A percentile compares a stretch with the other conserved stretches of the same genome.
Evolutionary conservation across 2,329 filamentous ascomycete genomes (phyloP).

Genomic region (Curvularia hawaiiensis): DNA sequence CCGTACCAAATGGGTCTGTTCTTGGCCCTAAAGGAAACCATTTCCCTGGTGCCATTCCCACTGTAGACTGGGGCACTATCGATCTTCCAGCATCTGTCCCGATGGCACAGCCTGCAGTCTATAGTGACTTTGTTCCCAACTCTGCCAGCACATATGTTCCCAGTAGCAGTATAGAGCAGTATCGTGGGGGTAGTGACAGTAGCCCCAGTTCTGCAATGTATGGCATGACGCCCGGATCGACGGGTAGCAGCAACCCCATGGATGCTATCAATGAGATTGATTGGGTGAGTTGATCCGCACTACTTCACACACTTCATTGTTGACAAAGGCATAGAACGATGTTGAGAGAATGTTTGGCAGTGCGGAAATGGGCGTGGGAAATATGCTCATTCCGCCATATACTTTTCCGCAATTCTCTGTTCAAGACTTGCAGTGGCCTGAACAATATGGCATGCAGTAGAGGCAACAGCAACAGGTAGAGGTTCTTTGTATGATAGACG

Average conservation of each 20-base stretch:
- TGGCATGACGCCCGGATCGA: background rate
- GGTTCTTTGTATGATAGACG: too few species aligned
- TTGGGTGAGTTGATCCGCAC: constrained; percentile 60
- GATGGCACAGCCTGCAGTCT: constrained; percentile 9
- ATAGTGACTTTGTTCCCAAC: constrained; percentile 2
- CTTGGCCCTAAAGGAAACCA: constrained; percentile 8
- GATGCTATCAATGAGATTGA: constrained; percentile 60
- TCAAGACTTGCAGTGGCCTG: constrained; percentile 30
- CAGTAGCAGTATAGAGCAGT: background rate
- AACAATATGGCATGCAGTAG: background rate
- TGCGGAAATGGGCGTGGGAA: constrained; percentile 31
- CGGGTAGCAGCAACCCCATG: constrained; percentile 27
- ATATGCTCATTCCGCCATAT: constrained; percentile 44
- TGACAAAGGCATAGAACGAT: constrained; percentile 47
- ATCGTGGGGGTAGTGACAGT: constrained; percentile 7
- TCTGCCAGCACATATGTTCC: background rate
- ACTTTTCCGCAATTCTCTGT: constrained; percentile 40
- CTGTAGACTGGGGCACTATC: constrained; percentile 34
- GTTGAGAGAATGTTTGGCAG: constrained; percentile 53
- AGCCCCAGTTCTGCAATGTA: constrained; percentile 9
- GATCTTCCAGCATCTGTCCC: constrained; percentile 18
- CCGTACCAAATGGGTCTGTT: constrained; percentile 2
- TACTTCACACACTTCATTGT: background rate
- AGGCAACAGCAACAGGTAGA: background rate
- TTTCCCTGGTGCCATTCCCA: constrained; percentile 33